Base-by-base conservation (phyloP, 2,329 filamentous ascomycete species). In the Emergomyces africanus region DNA sequence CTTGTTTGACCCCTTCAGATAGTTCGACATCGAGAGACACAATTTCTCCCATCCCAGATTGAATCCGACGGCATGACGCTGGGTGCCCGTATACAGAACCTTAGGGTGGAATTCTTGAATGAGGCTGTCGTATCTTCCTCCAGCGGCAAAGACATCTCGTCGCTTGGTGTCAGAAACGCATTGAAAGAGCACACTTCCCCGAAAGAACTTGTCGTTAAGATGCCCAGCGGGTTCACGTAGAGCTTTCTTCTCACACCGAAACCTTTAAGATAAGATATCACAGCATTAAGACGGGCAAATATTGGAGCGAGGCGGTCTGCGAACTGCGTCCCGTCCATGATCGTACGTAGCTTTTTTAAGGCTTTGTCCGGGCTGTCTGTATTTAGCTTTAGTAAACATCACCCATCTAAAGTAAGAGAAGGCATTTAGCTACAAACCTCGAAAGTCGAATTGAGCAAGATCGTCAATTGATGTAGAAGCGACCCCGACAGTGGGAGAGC, bases 381-480 rank as follows among this genome's bases (percentile, higher is more conserved):
- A 61, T 78, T 81, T 0, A 79, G 81, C 50, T 25, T 66, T 85
- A 82, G 51, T 74, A 78, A 0, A 61, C 82, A 81, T 57, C 23
- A 30, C 25, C 8, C 3, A 51, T 15, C 83, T 61, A n/a, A 35
- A 25, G 44, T 23, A 54, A 23, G 35, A 33, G 20, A 25, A 5
- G 20, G 20, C 5, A 37, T 44, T 12, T 54, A 15, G 48, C 5
- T n/a, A 49, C 35, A 41, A 74, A 85, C 86, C 86, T 76, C 89
- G 82, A 71, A 96, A 97, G 70, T 99, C 91, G 69, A 97, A 99
- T 5, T 86, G 84, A 64, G 89, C 84, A 59, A 99, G 79, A 67
- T 96, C 92, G 66, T 96, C 91, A 53, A 99, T 80, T 49, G 89
- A 95, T 2, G 91, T 96, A 14, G 89, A 88, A 3, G 91, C 88